Percentiles rank a stretch among this genome's conserved stretches.
Evolutionary conservation across 2,329 filamentous ascomycete species (phyloP).

Genomic region (Fusarium sp.): DNA sequence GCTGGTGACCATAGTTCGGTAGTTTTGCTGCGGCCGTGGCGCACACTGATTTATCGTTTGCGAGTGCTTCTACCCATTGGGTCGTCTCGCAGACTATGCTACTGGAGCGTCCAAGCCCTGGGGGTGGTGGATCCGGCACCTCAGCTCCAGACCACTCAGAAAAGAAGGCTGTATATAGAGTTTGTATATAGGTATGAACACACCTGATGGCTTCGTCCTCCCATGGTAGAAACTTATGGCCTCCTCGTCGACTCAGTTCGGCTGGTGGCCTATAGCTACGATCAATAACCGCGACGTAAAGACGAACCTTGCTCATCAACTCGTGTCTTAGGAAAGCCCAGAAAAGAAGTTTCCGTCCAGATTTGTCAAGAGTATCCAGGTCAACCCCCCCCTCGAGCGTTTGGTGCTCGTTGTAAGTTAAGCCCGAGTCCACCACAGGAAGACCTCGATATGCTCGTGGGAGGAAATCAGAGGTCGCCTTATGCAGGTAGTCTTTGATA

Average conservation of each 20-base stretch:
- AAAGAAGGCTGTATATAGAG: background rate
- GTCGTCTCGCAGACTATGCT: background rate
- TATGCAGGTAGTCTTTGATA: conserved; percentile 9
- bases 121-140: background rate
- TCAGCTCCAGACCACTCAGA: background rate
- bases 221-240: background rate
- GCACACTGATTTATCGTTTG: background rate
- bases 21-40: background rate
- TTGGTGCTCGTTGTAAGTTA: background rate
- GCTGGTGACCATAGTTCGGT: background rate
- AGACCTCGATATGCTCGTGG: background rate
- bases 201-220: background rate
- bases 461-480: background rate
- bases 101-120: background rate
- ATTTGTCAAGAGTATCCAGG: background rate
- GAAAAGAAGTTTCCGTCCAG: background rate
- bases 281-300: background rate
- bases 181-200: background rate
- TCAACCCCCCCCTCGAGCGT: background rate
- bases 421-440: rapidly evolving
- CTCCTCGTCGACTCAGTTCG: background rate
- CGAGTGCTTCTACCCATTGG: background rate
- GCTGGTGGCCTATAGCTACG: background rate
- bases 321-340: conserved; percentile 2
- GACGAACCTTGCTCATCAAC: background rate